These are phyloP conservation scores for Coemansia sp. DNA, from an alignment of 192 early-diverging fungal species.

Conservation along the genomic window DNA sequence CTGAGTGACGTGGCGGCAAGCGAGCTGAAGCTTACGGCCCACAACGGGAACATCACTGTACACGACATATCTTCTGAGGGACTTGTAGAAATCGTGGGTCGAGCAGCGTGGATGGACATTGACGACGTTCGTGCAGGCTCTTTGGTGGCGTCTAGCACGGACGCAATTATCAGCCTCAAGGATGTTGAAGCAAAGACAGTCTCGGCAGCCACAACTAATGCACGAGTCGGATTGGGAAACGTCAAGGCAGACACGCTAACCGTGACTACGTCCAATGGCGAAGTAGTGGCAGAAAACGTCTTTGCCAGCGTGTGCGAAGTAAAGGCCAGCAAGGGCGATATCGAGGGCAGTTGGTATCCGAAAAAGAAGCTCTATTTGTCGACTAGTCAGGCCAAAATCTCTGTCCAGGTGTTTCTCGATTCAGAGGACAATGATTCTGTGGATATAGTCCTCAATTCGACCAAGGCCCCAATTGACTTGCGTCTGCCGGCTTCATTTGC, in stretches of 20 bases:
- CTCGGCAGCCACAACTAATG: constrained; percentile 40
- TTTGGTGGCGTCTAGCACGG: constrained; percentile 30
- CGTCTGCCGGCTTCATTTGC: constrained; percentile 43
- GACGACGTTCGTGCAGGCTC: constrained; percentile 36
- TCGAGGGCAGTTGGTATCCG: constrained; percentile 48
- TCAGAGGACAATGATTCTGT: constrained; percentile 10
- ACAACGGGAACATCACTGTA: constrained; percentile 53
- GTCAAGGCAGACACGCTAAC: constrained; percentile 37
- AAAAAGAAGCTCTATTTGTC: constrained; percentile 42
- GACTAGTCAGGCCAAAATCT: constrained; percentile 39
- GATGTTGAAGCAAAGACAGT: constrained; percentile 32
- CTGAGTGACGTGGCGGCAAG: constrained; percentile 45
- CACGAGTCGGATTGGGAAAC: constrained; percentile 48
- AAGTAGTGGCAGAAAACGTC: constrained; percentile 33
- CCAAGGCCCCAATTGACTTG: constrained; percentile 32
- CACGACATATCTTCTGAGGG: constrained; percentile 34
- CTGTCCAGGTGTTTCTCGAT: constrained; percentile 27
- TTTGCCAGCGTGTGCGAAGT: constrained; percentile 26
- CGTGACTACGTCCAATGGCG: constrained; percentile 34
- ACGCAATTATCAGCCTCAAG: constrained; percentile 55
- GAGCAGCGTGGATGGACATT: constrained; percentile 55
- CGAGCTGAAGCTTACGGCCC: constrained; percentile 29
- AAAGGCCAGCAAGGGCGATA: constrained; percentile 30
- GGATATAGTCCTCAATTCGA: constrained; percentile 37
- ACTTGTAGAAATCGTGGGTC: constrained; percentile 28